Base-by-base conservation (phyloP, 192 early-diverging fungal genomes). In the Phycomyces nitens region DNA sequence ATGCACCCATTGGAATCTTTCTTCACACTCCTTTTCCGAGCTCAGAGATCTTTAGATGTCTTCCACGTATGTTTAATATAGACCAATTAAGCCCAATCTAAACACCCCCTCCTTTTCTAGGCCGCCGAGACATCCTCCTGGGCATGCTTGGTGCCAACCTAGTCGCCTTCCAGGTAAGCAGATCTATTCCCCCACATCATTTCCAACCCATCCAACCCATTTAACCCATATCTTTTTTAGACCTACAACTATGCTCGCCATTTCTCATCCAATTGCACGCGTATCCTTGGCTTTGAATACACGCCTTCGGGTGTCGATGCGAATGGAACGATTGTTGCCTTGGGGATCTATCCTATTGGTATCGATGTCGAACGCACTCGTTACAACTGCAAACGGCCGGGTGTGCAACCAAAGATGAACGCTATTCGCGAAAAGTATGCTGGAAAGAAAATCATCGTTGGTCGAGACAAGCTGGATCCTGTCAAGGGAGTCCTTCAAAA, bases 261-360 rank as follows among this genome's bases (percentile, higher is more conserved):
- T 68, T 99, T 99, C 68, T 84, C 92, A 52, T 89, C 86, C 65
- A 89, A 82, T 44, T 98, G 95, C 75, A 95, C 97, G 1, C 89
- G 97, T 12, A 88, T 98, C n/a, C 80, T 97, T 22, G 94, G 94
- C 0, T 86, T 89, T 60, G 95, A 99, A 69, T 93, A 92, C 0
- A 89, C 95, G 4, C 96, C 95, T 8, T 85, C 76, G 16, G 93
- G 93, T 10, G 92, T 98, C 16, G 90, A 96, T 69, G 88, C 86
- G 60, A 81, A 84, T 47, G 92, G 93, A 14, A 82, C 78, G 24
- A 77, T 85, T 10, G 92, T 97, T 5, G 66, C 84, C 41, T 84
- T 98, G 1, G 91, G 90, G 47, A 94, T 94, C 20, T 96, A 96
- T 70, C 97, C 97, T 2, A 96, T 99, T 47, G 97, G 97, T n/a